A percentile compares a stretch with the other conserved stretches of the same genome.
Conservation (phyloP, 139 green algal species). For the Chlorella sp. region DNA sequence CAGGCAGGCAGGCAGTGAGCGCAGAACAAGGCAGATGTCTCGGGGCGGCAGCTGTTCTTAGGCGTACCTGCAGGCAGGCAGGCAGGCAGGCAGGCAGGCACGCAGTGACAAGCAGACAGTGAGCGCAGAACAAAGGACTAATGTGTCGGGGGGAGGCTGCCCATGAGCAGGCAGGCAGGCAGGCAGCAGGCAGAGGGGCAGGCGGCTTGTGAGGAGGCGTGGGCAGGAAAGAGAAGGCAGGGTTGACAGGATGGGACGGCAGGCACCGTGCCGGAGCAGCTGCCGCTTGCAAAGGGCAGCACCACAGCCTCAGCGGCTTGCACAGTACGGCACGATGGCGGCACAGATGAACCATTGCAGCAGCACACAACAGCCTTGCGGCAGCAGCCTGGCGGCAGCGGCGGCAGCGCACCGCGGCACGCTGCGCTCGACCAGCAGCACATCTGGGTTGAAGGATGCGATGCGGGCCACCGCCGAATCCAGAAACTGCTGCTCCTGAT, state of each 20-base stretch:
- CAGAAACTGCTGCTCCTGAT: conserved; percentile 45
- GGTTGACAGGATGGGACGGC: too few relatives aligned
- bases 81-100: neutral
- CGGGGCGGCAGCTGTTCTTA: neutral
- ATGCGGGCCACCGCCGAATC: conserved; percentile 72
- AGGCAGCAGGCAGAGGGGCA: neutral
- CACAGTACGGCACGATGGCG: neutral
- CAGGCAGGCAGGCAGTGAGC: neutral
- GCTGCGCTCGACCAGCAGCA: conserved; percentile 84
- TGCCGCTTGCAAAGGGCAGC: too few relatives aligned
- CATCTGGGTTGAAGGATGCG: conserved; percentile 60
- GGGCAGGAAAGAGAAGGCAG: too few relatives aligned
- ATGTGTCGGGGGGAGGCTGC: too few relatives aligned
- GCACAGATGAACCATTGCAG: neutral
- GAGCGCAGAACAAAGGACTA: too few relatives aligned
- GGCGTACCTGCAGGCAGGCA: neutral
- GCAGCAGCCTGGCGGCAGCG: neutral
- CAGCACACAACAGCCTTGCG: neutral
- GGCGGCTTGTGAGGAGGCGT: too few relatives aligned
- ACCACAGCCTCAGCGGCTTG: neutral
- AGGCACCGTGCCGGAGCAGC: neutral
- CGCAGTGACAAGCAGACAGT: too few relatives aligned
- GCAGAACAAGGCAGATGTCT: neutral
- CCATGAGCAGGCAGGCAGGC: neutral
- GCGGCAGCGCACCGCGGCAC: conserved; percentile 46